Evolutionary conservation across 2,329 filamentous ascomycete genomes (phyloP), one percentile per base, ranked within the genome.

Genomic region (Cercospora sesami): DNA sequence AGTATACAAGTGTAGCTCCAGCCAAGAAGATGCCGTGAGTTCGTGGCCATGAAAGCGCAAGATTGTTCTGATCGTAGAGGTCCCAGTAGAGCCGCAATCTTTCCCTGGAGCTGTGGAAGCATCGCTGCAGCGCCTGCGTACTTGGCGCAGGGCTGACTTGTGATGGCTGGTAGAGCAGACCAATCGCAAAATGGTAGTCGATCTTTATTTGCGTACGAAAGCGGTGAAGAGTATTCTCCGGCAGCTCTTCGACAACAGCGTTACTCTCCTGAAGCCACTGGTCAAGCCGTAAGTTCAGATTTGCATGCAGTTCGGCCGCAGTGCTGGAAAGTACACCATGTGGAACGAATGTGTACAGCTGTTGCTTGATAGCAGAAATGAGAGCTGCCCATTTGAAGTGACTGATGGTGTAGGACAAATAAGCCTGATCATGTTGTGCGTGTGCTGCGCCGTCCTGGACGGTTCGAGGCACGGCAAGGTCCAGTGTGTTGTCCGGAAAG

Each of bases 341-440:
- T 1, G 16, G 26, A 10, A 51, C 8, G 36, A 65, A 65, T 5
- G 61, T 30, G 36, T 67, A 67, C 16, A 67, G 45, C 9, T 53
- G 60, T 26, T 67, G 57, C 18, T 67, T 67, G 23, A 60, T 53
- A 33, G 58, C 55, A 9, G 65, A 64, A 5, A 64, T 42, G 28
- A 64, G 36, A 23, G 14, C 28, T 14, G 65, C 65, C 65, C 65
- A 67, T 26, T 39, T 33, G 65, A 64, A 67, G 31, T 55, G 65
- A 8, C 53, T n/a, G 10, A 60, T 48, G 26, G 28, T 57, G 30
- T 60, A 67, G 12, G 33, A n/a, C 31, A 67, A 23, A 14, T 45
- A 64, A 16, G 30, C 36, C 60, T 67, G 61, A 39, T 67, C 65
- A 3, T 36, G 10, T 3, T 48, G 42, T 16, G 1, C 31, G 53